These are phyloP conservation scores for Erythrobasidium hasegawianum DNA, from an alignment of 1,284 basidiomycete species.

Conservation along the genomic window DNA sequence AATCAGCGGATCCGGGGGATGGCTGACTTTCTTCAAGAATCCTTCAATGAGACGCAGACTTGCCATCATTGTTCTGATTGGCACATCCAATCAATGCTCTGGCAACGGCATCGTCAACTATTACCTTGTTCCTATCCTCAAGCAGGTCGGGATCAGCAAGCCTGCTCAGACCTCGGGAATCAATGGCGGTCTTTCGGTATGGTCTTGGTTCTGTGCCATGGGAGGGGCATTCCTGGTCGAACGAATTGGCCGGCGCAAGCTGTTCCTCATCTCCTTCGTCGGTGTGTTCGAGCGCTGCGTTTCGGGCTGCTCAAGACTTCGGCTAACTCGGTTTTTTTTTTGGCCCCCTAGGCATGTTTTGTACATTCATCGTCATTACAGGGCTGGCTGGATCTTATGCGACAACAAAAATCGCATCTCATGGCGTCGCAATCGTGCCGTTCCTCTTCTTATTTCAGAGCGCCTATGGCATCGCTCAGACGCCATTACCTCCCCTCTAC, in stretches of 20 bases:
- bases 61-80: slow-evolving; percentile 41
- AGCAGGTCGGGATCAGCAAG: slow-evolving; percentile 6
- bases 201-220: too few species aligned
- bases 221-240: too few species aligned
- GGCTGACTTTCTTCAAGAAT: slow-evolving; percentile 46
- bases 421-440: slow-evolving; percentile 13
- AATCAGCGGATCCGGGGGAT: slow-evolving; percentile 35
- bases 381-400: slow-evolving; percentile 11
- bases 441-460: slow-evolving; percentile 21
- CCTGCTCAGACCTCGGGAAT: slow-evolving; percentile 1
- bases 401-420: background rate
- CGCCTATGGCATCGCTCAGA: slow-evolving; percentile 14
- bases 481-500: too few species aligned
- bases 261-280: too few species aligned
- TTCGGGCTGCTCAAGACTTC: too few species aligned
- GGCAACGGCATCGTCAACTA: too few species aligned
- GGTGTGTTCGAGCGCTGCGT: too few species aligned
- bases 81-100: too few species aligned
- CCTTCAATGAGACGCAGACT: slow-evolving; percentile 45
- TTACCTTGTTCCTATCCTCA: background rate
- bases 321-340: slow-evolving; percentile 37
- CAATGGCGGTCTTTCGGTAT: background rate
- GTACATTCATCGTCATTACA: slow-evolving; percentile 8
- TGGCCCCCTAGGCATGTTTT: slow-evolving; percentile 45
- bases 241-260: too few species aligned